Evolutionary conservation across 176 grass and related monocot genomes (phyloP), one percentile per base, ranked within the genome.

Genomic region (Oryza meridionalis): DNA sequence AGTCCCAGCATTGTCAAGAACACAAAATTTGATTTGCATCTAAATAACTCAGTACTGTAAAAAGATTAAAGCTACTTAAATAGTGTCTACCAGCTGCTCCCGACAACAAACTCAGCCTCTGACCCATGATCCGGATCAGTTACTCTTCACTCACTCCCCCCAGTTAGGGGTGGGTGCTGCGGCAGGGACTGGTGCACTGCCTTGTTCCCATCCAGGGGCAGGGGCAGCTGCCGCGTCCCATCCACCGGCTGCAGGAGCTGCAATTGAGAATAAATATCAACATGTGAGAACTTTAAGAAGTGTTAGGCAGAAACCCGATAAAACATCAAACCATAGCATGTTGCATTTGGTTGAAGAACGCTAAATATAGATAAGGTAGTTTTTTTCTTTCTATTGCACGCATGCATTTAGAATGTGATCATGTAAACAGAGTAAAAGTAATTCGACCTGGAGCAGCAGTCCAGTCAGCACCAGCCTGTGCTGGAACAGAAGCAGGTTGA

Each of bases 171-270:
- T 78, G 25, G 88, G 27, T 51, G 81, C 46, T 2, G 63, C 4
- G 0, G 19, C 70, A 0, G 86, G 73, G 27, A 76, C 83, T 0
- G 75, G 84, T 6, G 76, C 83, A 5, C 65, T 79, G 6, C 77
- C 67, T 68, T 85, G 72, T 69, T 91, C 92, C 88, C 92, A 94
- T 43, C 86, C 89, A 17, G 92, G 25, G 17, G 90, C 67, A n/a
- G 91, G 77, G 9, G 92, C 72, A 2, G 77, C 32, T 13, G 77
- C 88, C 0, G 50, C 22, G 42, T 94, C 92, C 92, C 92, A 91
- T 50, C 74, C 92, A 69, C 84, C 86, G n/a, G 76, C 86, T 0
- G 69, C 70, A n/a, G 86, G 86, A 74, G 88, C 92, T 94, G 80
- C 70, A 65, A 61, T 62, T 62, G 5, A 72, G 4, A 83, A 84